These are phyloP conservation scores for Neurospora sublineolata DNA, from an alignment of 495 filamentous ascomycete species.

Conservation along the genomic window DNA sequence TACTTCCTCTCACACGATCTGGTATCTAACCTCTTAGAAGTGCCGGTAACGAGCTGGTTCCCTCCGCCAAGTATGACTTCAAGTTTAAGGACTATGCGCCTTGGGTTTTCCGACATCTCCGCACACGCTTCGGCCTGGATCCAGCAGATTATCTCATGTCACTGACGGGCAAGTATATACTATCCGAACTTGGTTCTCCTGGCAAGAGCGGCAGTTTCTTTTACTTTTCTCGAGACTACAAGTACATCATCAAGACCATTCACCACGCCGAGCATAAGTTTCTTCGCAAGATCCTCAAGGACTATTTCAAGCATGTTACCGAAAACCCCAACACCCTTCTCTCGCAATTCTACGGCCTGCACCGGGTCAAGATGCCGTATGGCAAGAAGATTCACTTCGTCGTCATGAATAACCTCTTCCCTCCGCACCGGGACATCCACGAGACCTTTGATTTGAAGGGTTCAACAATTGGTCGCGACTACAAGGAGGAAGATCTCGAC, in stretches of 20 bases:
- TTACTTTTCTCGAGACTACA: conserved; percentile 99
- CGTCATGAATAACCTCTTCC: conserved; percentile 99
- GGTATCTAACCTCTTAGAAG: conserved; percentile 28
- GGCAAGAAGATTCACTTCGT: conserved; percentile 99
- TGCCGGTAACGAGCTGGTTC: conserved; percentile 92
- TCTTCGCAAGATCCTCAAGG: conserved; percentile 77
- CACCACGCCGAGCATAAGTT: conserved; percentile 95
- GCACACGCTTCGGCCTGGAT: conserved; percentile 79
- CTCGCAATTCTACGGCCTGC: conserved; percentile 95
- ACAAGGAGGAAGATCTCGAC: conserved; percentile 75
- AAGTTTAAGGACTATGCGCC: conserved; percentile 99
- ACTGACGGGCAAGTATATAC: conserved; percentile 94
- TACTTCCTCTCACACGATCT: background rate
- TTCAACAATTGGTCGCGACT: conserved; percentile 88
- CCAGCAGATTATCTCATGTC: conserved; percentile 98
- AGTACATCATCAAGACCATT: conserved; percentile 99
- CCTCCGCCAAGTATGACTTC: conserved; percentile 98
- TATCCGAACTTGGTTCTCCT: conserved; percentile 92
- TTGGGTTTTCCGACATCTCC: conserved; percentile 94
- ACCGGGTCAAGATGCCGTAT: conserved; percentile 97
- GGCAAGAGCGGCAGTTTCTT: conserved; percentile 99
- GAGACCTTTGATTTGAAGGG: conserved; percentile 95
- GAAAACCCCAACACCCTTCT: conserved; percentile 92
- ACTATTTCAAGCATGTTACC: conserved; percentile 90
- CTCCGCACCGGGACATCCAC: conserved; percentile 94